phyloP scores from a whole-genome alignment of 306 rosid species.

The Urtica urens region DNA sequence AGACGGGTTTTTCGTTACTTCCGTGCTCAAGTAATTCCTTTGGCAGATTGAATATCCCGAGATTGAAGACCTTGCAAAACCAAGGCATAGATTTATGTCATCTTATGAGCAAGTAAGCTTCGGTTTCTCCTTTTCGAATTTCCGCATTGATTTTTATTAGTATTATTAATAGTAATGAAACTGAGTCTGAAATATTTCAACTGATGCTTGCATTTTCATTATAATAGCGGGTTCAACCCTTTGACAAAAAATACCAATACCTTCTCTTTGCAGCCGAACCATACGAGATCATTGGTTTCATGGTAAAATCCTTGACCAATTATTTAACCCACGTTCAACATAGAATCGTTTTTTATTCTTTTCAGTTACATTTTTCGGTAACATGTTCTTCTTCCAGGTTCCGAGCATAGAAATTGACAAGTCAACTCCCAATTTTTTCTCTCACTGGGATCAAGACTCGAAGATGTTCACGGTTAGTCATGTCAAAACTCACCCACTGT shows the following conservation, averaged over 20 bases:
- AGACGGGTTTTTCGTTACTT: not conserved
- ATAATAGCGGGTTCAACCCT: slow-evolving; percentile 61
- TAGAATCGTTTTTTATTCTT: not conserved
- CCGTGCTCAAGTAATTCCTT: not conserved
- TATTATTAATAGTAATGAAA: not conserved
- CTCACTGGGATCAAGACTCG: slow-evolving; percentile 97
- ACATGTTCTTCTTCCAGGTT: too few relatives aligned
- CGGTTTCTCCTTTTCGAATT: not conserved
- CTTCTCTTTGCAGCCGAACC: slow-evolving; percentile 91
- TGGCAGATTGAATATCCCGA: slow-evolving; percentile 93
- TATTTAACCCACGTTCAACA: not conserved
- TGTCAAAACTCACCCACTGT: not conserved
- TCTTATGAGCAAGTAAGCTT: slow-evolving; percentile 76
- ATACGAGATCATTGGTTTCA: slow-evolving; percentile 81
- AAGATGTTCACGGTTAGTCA: slow-evolving; percentile 88
- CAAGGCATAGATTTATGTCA: slow-evolving; percentile 94
- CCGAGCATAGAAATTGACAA: slow-evolving; percentile 95
- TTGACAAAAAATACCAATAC: slow-evolving; percentile 78
- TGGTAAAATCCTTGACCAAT: slow-evolving; percentile 34
- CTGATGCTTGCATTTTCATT: slow-evolving; percentile 7
- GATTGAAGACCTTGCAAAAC: slow-evolving; percentile 82
- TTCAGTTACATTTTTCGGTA: slow-evolving; percentile 11
- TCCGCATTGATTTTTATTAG: not conserved
- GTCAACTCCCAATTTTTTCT: slow-evolving; percentile 85
- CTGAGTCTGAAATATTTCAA: slow-evolving; percentile 1